Conservation (phyloP, 768 basidiomycete genomes). For the Suillus fuscotomentosus region DNA sequence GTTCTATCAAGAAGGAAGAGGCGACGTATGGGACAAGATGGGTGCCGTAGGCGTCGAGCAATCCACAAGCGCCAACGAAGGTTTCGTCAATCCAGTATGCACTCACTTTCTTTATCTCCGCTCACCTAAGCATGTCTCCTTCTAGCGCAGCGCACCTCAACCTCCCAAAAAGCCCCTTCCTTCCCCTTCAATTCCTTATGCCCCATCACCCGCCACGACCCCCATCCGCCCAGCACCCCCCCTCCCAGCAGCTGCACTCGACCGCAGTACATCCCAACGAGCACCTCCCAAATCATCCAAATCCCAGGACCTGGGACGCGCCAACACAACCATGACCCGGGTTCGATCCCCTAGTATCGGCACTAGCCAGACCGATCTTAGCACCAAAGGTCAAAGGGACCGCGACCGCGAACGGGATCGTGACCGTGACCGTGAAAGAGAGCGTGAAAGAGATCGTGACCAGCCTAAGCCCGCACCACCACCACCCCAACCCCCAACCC, state of each 20-base stretch:
- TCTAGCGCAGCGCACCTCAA: conserved; percentile 38
- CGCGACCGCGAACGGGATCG: conserved; percentile 18
- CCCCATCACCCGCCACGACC: conserved; percentile 44
- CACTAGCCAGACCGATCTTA: conserved; percentile 47
- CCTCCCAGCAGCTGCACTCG: conserved; percentile 67
- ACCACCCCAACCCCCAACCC: conserved; percentile 25
- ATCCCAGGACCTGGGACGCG: conserved; percentile 49
- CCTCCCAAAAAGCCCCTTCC: conserved; percentile 41
- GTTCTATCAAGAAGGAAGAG: conserved; percentile 90
- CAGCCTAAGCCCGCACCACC: conserved; percentile 63
- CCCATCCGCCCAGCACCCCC: conserved; percentile 75
- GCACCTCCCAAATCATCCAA: conserved; percentile 53
- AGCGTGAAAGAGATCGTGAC: conserved; percentile 26
- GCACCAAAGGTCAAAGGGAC: conserved; percentile 40
- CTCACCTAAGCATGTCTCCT: conserved; percentile 11
- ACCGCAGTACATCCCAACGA: conserved; percentile 87
- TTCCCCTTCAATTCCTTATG: conserved; percentile 29
- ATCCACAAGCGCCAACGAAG: conserved; percentile 41
- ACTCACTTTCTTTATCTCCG: background rate
- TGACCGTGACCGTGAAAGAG: conserved; percentile 33
- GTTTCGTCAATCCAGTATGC: conserved; percentile 57
- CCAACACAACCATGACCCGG: conserved; percentile 52
- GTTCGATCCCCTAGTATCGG: conserved; percentile 45
- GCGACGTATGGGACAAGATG: conserved; percentile 86
- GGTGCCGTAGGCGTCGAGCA: conserved; percentile 47